Conservation (phyloP, 139 green algal genomes). For the Raphidocelis subcapitata region DNA sequence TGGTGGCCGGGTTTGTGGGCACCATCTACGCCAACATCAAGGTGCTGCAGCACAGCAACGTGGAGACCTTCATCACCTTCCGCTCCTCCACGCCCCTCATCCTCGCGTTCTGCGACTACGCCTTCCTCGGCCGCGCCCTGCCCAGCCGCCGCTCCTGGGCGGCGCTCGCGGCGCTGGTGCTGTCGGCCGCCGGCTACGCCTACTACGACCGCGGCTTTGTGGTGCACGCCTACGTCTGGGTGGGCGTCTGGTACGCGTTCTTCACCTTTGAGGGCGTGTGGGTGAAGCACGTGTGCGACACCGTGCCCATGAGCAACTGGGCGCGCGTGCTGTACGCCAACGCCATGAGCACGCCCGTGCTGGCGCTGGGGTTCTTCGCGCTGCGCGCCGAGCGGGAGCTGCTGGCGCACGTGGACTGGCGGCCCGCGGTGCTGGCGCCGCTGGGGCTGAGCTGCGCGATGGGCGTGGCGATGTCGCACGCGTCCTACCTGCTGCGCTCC, state of each 20-base stretch:
- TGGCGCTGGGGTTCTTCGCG: slow-evolving; percentile 15
- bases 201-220: slow-evolving; percentile 35
- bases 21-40: slow-evolving; percentile 66
- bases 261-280: slow-evolving; percentile 58
- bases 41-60: slow-evolving; percentile 56
- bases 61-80: slow-evolving; percentile 76
- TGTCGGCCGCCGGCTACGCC: slow-evolving; percentile 35
- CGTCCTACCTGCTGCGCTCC: slow-evolving; percentile 55
- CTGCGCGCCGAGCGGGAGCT: slow-evolving; percentile 12
- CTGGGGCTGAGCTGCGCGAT: slow-evolving; percentile 57
- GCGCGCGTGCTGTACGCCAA: slow-evolving; percentile 54
- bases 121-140: slow-evolving; percentile 53
- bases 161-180: slow-evolving; percentile 35
- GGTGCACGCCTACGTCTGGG: slow-evolving; percentile 33
- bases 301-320: slow-evolving; percentile 56
- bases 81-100: slow-evolving; percentile 53
- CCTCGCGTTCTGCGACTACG: slow-evolving; percentile 53
- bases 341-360: slow-evolving; percentile 13
- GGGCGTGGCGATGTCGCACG: slow-evolving; percentile 68
- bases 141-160: slow-evolving; percentile 36
- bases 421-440: slow-evolving; percentile 4
- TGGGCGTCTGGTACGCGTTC: slow-evolving; percentile 40
- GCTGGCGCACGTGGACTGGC: slow-evolving; percentile 18
- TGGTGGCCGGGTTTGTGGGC: slow-evolving; percentile 49
- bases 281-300: slow-evolving; percentile 63